Base-by-base conservation (phyloP, 2,329 filamentous ascomycete species). In the Zymoseptoria crescenta region DNA sequence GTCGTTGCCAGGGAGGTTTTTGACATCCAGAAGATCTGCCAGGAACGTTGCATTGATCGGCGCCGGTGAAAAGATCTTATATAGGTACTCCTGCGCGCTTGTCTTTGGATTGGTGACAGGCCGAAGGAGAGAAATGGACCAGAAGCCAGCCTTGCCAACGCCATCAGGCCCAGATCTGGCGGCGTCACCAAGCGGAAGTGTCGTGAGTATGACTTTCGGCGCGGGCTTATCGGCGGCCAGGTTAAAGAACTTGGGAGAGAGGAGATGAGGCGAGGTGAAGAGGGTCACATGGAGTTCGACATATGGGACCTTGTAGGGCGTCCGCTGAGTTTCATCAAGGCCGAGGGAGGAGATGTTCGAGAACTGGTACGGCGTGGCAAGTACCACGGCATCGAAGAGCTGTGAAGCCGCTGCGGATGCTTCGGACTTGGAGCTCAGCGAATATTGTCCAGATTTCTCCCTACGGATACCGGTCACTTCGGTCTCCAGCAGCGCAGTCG, bases 251-350 rank as follows among this genome's bases (percentile, higher is more conserved):
- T 73, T 73, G 0, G 88, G 81, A 20, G 83, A 86, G n/a, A 96
- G 81, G n/a, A 76, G 80, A 66, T 86, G 83, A 0, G 89, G 85
- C 0, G 91, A 89, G 0, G 92, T 81, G 68, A 99, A 93, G 0
- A 97, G 83, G 0, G 93, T 97, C 56, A 96, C 93, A 69, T 97
- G 87, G 0, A 97, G 81, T 53, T 83, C 82, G 2, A 91, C 89
- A 72, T 96, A 99, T 0, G 90, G 88, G n/a, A 96, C 86, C 52
- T 82, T 73, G 64, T 94, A 88, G 1, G 95, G 91, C 3, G 76
- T 73, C 30, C 81, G 78, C 56, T 66, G 53, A 10, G 75, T 72
- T 1, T 72, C 69, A 9, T 73, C 71, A 59, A 86, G 73, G 10
- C 45, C 52, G 4, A 62, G 52, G 8, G 54, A 52, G 5, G 73